A percentile compares a stretch with the other conserved stretches of the same genome.
Evolutionary conservation across 805 yeast genomes (phyloP).

Genomic region (Schizosaccharomyces lindneri): DNA sequence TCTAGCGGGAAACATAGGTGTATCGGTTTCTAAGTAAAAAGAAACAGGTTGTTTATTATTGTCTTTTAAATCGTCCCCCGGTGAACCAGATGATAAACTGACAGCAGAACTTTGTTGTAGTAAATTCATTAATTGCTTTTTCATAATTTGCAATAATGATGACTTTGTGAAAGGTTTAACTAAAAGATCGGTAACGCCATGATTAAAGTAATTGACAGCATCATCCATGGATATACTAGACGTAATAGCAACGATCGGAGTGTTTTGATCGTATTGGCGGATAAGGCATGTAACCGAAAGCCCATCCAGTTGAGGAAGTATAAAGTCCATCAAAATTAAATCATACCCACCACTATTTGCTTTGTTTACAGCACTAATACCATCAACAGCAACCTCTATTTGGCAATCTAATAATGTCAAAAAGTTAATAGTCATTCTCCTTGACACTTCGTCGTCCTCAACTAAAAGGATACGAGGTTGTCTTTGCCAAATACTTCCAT

Average conservation of each 20-base stretch:
- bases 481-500: slow-evolving; percentile 8
- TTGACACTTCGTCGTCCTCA: slow-evolving; percentile 37
- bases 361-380: slow-evolving; percentile 63
- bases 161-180: slow-evolving; percentile 86
- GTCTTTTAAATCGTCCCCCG: not conserved
- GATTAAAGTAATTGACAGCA: slow-evolving; percentile 24
- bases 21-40: not conserved
- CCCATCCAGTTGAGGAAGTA: slow-evolving; percentile 34
- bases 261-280: slow-evolving; percentile 53
- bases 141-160: slow-evolving; percentile 53
- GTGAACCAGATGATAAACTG: not conserved
- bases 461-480: slow-evolving; percentile 29
- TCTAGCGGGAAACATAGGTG: not conserved
- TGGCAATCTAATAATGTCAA: slow-evolving; percentile 72
- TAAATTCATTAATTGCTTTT: slow-evolving; percentile 20
- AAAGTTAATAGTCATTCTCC: slow-evolving; percentile 60
- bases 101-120: not conserved
- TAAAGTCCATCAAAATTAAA: slow-evolving; percentile 31
- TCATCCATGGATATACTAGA: slow-evolving; percentile 70
- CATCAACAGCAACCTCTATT: slow-evolving; percentile 77
- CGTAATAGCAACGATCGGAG: slow-evolving; percentile 88
- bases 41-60: not conserved
- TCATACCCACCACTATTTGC: slow-evolving; percentile 40
- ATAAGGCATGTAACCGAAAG: slow-evolving; percentile 75
- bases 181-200: slow-evolving; percentile 59